A percentile compares a stretch with the other conserved stretches of the same genome.
phyloP scores from a whole-genome alignment of 805 yeast genomes.

The Pichia phayaonensis region DNA sequence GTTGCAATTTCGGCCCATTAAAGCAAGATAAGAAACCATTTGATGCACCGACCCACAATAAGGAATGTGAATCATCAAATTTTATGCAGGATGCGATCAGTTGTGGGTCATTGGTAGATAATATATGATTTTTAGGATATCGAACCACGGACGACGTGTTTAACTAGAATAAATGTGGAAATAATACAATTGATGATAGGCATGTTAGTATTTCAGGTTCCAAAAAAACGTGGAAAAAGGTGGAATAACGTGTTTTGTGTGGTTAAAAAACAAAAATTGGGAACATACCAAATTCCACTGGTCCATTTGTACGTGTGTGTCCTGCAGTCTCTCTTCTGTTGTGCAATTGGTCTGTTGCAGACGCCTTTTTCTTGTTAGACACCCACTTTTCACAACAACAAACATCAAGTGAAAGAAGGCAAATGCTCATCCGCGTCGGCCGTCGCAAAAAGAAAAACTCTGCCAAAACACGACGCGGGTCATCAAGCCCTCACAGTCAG shows the following conservation, averaged over 20 bases:
- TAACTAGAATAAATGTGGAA: not conserved
- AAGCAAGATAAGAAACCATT: slow-evolving; percentile 41
- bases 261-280: too few relatives aligned
- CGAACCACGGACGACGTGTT: slow-evolving; percentile 7
- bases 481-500: not conserved
- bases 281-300: slow-evolving; percentile 9
- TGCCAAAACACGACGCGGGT: not conserved
- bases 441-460: not conserved
- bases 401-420: not conserved
- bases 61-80: slow-evolving; percentile 68
- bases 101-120: slow-evolving; percentile 14
- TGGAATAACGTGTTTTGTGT: too few relatives aligned
- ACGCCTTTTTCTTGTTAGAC: not conserved
- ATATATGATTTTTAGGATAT: slow-evolving; percentile 18
- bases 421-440: not conserved
- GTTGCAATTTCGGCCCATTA: slow-evolving; percentile 39
- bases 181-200: not conserved
- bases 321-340: not conserved
- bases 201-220: not conserved
- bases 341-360: not conserved
- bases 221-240: not conserved
- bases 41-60: slow-evolving; percentile 80
- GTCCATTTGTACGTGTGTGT: slow-evolving; percentile 5
- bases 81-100: slow-evolving; percentile 26
- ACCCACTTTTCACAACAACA: not conserved